Evolutionary conservation across 2,329 filamentous ascomycete genomes (phyloP).

Genomic region (Xylariomycetidae sp.): DNA sequence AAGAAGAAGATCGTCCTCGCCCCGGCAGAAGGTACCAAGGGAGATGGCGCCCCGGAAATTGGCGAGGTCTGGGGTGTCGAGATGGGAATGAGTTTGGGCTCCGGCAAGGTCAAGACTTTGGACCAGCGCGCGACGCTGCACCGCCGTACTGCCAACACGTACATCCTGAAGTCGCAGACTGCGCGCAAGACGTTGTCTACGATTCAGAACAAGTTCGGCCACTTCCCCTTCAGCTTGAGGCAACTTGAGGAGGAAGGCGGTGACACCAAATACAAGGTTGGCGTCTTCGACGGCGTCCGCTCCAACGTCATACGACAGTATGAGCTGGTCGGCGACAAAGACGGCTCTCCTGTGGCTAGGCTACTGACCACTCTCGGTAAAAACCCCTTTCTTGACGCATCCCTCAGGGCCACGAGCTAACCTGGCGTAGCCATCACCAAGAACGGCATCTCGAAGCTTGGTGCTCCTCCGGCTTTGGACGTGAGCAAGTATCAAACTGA

Average conservation of each 20-base stretch:
- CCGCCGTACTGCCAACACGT: conserved; percentile 86
- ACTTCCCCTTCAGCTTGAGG: conserved; percentile 94
- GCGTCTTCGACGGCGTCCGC: conserved; percentile 93
- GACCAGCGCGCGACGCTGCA: conserved; percentile 86
- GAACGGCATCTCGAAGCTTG: conserved; percentile 86
- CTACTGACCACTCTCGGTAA: conserved; percentile 87
- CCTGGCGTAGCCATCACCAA: conserved; percentile 75
- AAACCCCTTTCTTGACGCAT: conserved; percentile 3
- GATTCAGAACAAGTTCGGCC: conserved; percentile 94
- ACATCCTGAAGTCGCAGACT: conserved; percentile 87
- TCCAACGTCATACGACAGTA: conserved; percentile 91
- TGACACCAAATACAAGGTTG: conserved; percentile 66
- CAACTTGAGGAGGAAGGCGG: conserved; percentile 95
- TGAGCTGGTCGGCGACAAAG: conserved; percentile 92
- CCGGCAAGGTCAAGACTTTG: conserved; percentile 90
- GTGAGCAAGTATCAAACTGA: conserved; percentile 82
- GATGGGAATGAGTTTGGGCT: conserved; percentile 83
- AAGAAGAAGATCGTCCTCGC: conserved; percentile 96
- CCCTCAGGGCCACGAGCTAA: conserved; percentile 13
- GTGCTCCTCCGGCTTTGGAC: conserved; percentile 69
- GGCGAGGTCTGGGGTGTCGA: conserved; percentile 98
- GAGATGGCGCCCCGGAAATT: conserved; percentile 81
- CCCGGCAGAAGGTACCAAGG: conserved; percentile 79
- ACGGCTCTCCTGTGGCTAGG: conserved; percentile 75
- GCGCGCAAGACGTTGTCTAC: conserved; percentile 90